These are phyloP conservation scores for Calonectria multiphialidica DNA, from an alignment of 2,329 filamentous ascomycete species.

Conservation along the genomic window DNA sequence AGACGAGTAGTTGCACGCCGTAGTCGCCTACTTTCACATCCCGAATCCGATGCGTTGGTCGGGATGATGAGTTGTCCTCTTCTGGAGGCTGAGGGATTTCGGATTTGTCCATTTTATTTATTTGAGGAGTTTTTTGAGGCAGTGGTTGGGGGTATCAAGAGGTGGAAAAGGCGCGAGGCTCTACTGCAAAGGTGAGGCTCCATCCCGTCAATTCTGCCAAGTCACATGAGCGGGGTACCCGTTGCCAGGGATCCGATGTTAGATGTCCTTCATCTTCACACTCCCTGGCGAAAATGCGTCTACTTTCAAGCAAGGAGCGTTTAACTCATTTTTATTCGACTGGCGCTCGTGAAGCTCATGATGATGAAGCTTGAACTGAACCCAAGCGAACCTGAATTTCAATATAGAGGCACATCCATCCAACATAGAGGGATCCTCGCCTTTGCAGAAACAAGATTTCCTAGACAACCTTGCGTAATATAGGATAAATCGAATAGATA, in stretches of 20 bases:
- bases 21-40: constrained; percentile 29
- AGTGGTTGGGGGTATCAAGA: background rate
- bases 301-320: too few species aligned
- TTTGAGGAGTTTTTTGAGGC: background rate
- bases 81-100: background rate
- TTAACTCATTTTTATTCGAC: background rate
- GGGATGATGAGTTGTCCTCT: background rate
- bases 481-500: too few species aligned
- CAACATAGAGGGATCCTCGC: too few species aligned
- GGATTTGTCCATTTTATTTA: background rate
- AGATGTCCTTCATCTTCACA: background rate
- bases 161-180: background rate
- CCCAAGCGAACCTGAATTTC: background rate
- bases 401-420: too few species aligned
- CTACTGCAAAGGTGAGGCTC: background rate
- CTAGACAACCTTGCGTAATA: too few species aligned
- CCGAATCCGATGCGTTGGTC: constrained; percentile 4
- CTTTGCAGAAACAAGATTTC: too few species aligned
- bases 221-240: constrained; percentile 23
- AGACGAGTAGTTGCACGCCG: constrained; percentile 34
- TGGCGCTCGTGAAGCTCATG: background rate
- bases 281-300: background rate
- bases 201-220: background rate
- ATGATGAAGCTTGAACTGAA: background rate
- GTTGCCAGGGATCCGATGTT: background rate